Percentiles rank a stretch among this genome's conserved stretches.
Conservation (phyloP, 2,329 filamentous ascomycete species). For the Beauveria australis region DNA sequence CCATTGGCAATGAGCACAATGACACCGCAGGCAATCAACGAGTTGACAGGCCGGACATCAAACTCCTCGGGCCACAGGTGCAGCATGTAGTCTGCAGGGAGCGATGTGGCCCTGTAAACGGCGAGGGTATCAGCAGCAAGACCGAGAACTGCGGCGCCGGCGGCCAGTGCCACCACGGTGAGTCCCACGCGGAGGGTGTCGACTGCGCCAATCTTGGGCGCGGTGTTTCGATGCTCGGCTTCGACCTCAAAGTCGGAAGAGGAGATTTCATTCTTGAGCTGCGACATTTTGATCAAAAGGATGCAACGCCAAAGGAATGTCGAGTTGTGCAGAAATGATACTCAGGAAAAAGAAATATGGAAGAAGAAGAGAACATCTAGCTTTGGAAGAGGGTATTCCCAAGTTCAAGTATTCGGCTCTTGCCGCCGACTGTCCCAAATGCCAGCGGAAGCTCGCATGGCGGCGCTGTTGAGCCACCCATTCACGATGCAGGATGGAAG, state of each 20-base stretch:
- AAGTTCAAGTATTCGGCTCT: constrained; percentile 4
- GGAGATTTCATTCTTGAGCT: constrained; percentile 32
- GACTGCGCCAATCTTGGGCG: constrained; percentile 31
- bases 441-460: background rate
- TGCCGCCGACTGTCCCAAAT: background rate
- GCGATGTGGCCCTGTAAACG: constrained; percentile 47
- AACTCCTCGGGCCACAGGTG: constrained; percentile 51
- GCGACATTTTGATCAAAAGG: constrained; percentile 21
- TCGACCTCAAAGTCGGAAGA: constrained; percentile 43
- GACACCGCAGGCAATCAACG: constrained; percentile 43
- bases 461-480: background rate
- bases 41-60: constrained; percentile 47
- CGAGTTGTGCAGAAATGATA: background rate
- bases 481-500: background rate
- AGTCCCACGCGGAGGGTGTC: constrained; percentile 39
- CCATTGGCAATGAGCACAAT: constrained; percentile 42
- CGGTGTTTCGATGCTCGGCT: constrained; percentile 26
- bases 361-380: background rate
- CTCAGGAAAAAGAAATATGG: background rate
- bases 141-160: constrained; percentile 44
- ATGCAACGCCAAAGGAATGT: background rate
- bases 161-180: constrained; percentile 41
- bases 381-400: background rate
- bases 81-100: constrained; percentile 38
- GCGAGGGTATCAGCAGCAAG: constrained; percentile 45